Conservation (phyloP, 2,329 filamentous ascomycete genomes). For the Xylaria hypoxylon region DNA sequence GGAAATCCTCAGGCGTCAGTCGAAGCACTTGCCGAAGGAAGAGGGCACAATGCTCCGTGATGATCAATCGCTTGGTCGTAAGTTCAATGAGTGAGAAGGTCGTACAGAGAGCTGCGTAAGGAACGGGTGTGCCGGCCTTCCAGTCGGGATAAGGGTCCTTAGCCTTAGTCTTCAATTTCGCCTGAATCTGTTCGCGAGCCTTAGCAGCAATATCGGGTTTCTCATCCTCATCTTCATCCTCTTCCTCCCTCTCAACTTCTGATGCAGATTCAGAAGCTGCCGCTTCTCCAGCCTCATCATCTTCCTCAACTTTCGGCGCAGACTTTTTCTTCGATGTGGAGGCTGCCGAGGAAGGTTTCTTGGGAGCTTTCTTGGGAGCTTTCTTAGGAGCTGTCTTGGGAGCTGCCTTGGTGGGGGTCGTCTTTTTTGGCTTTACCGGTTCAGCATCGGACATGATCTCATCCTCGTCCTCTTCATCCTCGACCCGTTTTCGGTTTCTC, state of each 20-base stretch:
- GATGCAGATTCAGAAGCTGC: conserved; percentile 58
- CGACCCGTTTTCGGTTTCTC: conserved; percentile 59
- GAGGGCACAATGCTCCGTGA: conserved; percentile 86
- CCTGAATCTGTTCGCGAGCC: conserved; percentile 82
- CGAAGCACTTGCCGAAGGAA: conserved; percentile 96
- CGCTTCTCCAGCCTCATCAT: conserved; percentile 57
- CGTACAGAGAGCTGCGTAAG: conserved; percentile 92
- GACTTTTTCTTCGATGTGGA: conserved; percentile 43
- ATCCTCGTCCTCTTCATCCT: conserved; percentile 65
- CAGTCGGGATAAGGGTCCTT: conserved; percentile 96
- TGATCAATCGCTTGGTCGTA: conserved; percentile 90
- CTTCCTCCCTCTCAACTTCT: conserved; percentile 60
- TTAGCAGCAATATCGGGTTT: conserved; percentile 80
- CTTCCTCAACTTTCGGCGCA: conserved; percentile 45
- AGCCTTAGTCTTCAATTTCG: conserved; percentile 73
- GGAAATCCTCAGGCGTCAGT: conserved; percentile 86
- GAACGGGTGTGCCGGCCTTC: conserved; percentile 87
- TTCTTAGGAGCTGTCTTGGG: conserved; percentile 51
- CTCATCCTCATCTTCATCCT: conserved; percentile 63
- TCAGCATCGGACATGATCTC: conserved; percentile 53
- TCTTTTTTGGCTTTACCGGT: conserved; percentile 47
- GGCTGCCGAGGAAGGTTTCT: conserved; percentile 46
- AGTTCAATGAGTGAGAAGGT: conserved; percentile 96
- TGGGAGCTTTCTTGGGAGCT: conserved; percentile 48
- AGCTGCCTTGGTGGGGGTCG: conserved; percentile 46